Conservation (phyloP, 805 yeast genomes). For the Kuraishia borneana region DNA sequence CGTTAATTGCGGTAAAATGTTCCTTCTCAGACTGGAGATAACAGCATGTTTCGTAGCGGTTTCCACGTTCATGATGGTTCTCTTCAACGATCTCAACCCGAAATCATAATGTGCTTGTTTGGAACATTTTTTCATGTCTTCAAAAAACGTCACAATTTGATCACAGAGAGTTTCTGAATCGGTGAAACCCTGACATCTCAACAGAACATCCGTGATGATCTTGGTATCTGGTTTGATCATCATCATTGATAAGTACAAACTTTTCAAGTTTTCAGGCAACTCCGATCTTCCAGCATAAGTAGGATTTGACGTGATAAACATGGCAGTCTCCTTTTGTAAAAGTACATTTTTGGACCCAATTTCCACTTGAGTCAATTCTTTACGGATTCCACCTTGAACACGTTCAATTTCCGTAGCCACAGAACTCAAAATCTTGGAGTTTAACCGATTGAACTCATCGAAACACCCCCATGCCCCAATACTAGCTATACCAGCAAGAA, state of each 20-base stretch:
- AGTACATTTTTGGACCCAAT: slow-evolving; percentile 28
- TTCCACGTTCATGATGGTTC: slow-evolving; percentile 34
- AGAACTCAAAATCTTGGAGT: slow-evolving; percentile 64
- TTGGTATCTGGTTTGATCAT: slow-evolving; percentile 64
- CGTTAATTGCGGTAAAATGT: too few species aligned
- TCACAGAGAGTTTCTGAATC: slow-evolving; percentile 32
- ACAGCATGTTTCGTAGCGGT: too few species aligned
- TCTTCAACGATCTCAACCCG: slow-evolving; percentile 75
- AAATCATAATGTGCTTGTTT: slow-evolving; percentile 77
- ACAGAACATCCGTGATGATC: slow-evolving; percentile 58
- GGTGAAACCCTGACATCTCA: slow-evolving; percentile 61
- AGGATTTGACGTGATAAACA: slow-evolving; percentile 89
- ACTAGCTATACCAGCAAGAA: slow-evolving; percentile 67
- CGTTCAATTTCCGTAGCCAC: slow-evolving; percentile 70
- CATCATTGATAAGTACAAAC: slow-evolving; percentile 64
- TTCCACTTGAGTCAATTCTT: slow-evolving; percentile 12
- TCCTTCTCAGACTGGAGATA: too few species aligned
- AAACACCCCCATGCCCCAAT: slow-evolving; percentile 94
- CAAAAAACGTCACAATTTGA: slow-evolving; percentile 44
- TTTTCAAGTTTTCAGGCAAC: slow-evolving; percentile 79
- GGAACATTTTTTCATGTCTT: slow-evolving; percentile 29
- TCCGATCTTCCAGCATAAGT: slow-evolving; percentile 73
- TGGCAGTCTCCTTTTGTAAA: slow-evolving; percentile 44
- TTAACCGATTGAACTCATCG: slow-evolving; percentile 85
- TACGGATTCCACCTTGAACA: slow-evolving; percentile 45